Evolutionary conservation across 2,329 filamentous ascomycete genomes (phyloP), one percentile per base, ranked within the genome.

Genomic region (Volutella citrinella): DNA sequence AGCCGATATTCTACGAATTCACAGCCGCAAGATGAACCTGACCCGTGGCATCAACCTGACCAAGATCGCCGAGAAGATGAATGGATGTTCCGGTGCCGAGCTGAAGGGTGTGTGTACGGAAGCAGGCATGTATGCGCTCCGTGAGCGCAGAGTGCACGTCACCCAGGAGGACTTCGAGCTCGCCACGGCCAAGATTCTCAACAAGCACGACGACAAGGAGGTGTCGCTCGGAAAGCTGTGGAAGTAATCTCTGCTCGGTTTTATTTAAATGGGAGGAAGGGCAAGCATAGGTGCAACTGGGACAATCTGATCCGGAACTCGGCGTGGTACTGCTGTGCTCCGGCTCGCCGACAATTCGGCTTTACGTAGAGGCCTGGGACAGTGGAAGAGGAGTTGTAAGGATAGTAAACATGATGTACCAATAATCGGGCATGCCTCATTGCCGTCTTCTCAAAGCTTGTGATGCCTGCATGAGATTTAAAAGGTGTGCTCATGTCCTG

Each of bases 31-130:
- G 68, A 98, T 98, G 93, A 98, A 98, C 69, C 67, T 98, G 54
- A 98, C 93, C 11, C 80, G 93, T 57, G 93, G 93, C 32, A 97
- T 98, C 71, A 95, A 98, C 68, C 72, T 98, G 48, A 95, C 79
- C 55, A 98, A 98, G 80, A 95, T 97, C 54, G 93, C 93, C 19
- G 93, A 98, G 74, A 97, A 97, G 79, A 98, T 98, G 93, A 96
- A 96, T 57, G 93, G 93, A 32, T 98, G 93, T 67, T 96, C 90
- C 4, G 93, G 93, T 42, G 93, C 93, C 34, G 93, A 98, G 68
- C 69, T 98, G 53, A 98, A 98, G 80, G 93, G 93, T 70, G 93
- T 98, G 29, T 98, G 93, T 64, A 98, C 93, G 27, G 93, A 98
- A 66, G 89, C 93, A 4, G 93, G 93, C 55, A 98, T 98, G 93